Evolutionary conservation across 345 rosid species (phyloP).

Genomic region (Carallia pectinifolia): DNA sequence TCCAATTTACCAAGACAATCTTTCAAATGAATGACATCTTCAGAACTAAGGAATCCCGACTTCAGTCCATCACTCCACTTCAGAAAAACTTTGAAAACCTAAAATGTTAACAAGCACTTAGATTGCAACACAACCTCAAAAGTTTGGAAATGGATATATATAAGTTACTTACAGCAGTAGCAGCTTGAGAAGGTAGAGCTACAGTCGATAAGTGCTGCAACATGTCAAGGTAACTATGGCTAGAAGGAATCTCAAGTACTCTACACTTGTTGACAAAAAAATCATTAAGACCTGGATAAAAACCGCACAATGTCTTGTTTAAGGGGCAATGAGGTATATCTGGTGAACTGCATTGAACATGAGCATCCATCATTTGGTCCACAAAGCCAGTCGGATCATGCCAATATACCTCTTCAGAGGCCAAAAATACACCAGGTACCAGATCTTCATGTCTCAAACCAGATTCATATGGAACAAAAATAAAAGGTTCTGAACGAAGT

Average conservation of each 20-base stretch:
- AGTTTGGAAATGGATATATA: background rate
- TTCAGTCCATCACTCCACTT: constrained; percentile 74
- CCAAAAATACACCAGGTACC: constrained; percentile 58
- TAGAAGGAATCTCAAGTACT: constrained; percentile 68
- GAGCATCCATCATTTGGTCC: constrained; percentile 47
- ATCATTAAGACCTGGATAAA: constrained; percentile 79
- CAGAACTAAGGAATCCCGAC: constrained; percentile 51
- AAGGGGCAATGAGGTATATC: constrained; percentile 31
- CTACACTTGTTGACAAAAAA: constrained; percentile 80
- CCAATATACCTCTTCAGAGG: constrained; percentile 75
- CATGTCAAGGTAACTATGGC: constrained; percentile 53
- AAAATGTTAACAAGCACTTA: constrained; percentile 22
- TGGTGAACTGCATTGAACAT: constrained; percentile 31
- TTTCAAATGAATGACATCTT: constrained; percentile 54
- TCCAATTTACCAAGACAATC: constrained; percentile 60
- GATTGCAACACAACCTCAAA: constrained; percentile 15
- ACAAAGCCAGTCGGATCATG: constrained; percentile 67
- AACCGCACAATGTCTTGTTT: constrained; percentile 54
- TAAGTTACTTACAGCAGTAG: constrained; percentile 59
- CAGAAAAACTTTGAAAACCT: constrained; percentile 80
- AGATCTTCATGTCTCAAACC: constrained; percentile 46
- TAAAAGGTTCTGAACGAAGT: constrained; percentile 48
- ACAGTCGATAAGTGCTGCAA: constrained; percentile 55
- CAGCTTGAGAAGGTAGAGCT: constrained; percentile 70
- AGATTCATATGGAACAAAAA: constrained; percentile 65